Base-by-base conservation (phyloP, 2,329 filamentous ascomycete species). In the Penicillium fuscoglaucum region DNA sequence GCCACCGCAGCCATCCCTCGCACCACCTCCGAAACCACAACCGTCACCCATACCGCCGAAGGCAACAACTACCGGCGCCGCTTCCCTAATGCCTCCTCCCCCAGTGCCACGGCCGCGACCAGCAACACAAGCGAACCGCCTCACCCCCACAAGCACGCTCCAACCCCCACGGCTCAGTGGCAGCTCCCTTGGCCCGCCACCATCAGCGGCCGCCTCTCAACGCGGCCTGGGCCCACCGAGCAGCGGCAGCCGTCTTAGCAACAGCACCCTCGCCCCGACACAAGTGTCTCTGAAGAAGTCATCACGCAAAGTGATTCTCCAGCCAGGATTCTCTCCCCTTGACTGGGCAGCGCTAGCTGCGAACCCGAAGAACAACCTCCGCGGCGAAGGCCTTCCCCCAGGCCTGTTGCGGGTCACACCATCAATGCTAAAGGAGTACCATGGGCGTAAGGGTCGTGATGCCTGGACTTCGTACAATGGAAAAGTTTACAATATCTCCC, bases 381-480 rank as follows among this genome's bases (percentile, higher is more conserved):
- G 89, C n/a, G 85, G 85, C 40, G 71, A 70, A 52, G 72, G 75
- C 50, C 64, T 78, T 13, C 76, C 86, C 0, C 69, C 77, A 64
- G 89, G 60, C 67, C 83, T 58, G 82, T 86, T 80, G 78, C 87
- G 90, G 46, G 91, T 99, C 37, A 90, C 93, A 6, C 93, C 93
- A 1, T 87, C 87, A 6, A 85, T 91, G 82, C 82, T 99, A 13
- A 89, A 88, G 72, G 76, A 80, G 40, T 87, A 91, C 76, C 96
- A 90, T 40, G 93, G 93, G 0, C 86, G 93, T 31, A 90, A 89
- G 71, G 91, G 91, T 9, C 87, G 84, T 61, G 90, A 96, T 68
- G 91, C 93, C 0, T 99, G 95, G 95, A 96, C 90, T 60, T 90
- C 87, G 1, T 88, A 96, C 60, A 89, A 91, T 60, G 93, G 93